Conservation (phyloP, 495 filamentous ascomycete species). For the Trypethelium eluteriae region DNA sequence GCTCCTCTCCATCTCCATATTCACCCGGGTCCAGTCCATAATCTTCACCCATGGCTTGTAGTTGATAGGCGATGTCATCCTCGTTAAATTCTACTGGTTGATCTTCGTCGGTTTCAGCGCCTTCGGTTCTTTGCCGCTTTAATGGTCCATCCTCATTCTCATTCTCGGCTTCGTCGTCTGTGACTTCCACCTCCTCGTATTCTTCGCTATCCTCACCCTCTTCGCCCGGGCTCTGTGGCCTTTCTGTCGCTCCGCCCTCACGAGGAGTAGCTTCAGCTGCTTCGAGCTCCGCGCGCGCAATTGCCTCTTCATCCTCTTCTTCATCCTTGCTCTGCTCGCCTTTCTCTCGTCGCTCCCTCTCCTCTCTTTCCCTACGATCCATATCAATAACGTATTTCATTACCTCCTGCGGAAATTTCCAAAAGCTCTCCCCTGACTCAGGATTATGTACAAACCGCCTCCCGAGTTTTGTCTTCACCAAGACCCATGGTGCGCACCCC, state of each 20-base stretch:
- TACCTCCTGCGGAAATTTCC: constrained; percentile 81
- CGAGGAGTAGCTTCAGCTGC: constrained; percentile 13
- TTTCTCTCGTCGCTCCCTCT: constrained; percentile 39
- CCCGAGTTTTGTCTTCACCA: constrained; percentile 83
- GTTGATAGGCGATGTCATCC: constrained; percentile 88
- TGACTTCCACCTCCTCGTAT: constrained; percentile 86
- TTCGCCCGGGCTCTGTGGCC: constrained; percentile 24
- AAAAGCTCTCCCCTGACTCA: constrained; percentile 77
- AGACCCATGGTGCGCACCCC: constrained; percentile 77
- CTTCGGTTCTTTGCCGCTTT: constrained; percentile 60
- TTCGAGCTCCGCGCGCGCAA: constrained; percentile 30
- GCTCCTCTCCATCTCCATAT: constrained; percentile 56
- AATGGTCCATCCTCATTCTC: constrained; percentile 46
- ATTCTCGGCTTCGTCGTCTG: constrained; percentile 41
- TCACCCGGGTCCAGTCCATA: constrained; percentile 65
- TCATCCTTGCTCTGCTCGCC: constrained; percentile 28
- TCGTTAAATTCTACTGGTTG: constrained; percentile 83
- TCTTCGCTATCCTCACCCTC: constrained; percentile 53
- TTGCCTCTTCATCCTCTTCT: constrained; percentile 40
- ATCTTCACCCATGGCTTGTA: constrained; percentile 76
- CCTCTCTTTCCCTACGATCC: constrained; percentile 49
- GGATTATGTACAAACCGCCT: constrained; percentile 83
- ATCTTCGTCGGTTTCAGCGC: constrained; percentile 37
- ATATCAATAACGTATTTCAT: constrained; percentile 71
- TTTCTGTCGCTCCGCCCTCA: constrained; percentile 21